A percentile compares a stretch with the other conserved stretches of the same genome.
phyloP scores from a whole-genome alignment of 2,329 filamentous ascomycete species.

The Ophiocordyceps polyrhachis-furcata region DNA sequence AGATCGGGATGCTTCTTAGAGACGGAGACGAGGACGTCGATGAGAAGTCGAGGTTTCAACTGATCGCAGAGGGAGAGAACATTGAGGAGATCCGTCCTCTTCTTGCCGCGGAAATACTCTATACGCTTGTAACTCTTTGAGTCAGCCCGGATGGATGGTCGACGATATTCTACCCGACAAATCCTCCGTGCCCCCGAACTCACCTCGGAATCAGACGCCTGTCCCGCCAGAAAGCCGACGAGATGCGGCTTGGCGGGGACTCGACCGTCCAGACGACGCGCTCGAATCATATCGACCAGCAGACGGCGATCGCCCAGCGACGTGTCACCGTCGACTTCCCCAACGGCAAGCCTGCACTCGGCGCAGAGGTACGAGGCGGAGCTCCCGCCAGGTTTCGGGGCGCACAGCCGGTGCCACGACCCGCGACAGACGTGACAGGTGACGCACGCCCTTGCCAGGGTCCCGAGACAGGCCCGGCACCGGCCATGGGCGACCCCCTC shows the following conservation, averaged over 20 bases:
- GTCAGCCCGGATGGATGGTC: too few relatives aligned
- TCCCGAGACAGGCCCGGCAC: conserved; percentile 5
- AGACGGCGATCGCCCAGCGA: conserved; percentile 4
- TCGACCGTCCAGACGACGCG: conserved; percentile 13
- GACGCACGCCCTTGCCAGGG: conserved; percentile 2
- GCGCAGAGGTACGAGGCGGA: conserved; percentile 5
- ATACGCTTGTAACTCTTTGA: conserved; percentile 10
- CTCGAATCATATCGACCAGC: conserved; percentile 14
- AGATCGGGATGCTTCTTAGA: conserved; percentile 22
- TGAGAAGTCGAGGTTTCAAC: conserved; percentile 20
- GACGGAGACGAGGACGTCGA: conserved; percentile 22
- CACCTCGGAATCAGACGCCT: conserved; percentile 16
- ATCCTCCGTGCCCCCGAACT: neutral
- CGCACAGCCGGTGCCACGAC: conserved; percentile 10
- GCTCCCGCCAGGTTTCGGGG: too few relatives aligned
- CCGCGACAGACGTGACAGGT: conserved; percentile 7
- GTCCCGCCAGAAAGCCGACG: conserved; percentile 19
- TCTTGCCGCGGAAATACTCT: conserved; percentile 19
- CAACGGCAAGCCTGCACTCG: conserved; percentile 3
- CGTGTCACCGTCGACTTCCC: neutral
- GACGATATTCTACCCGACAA: neutral
- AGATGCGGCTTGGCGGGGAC: conserved; percentile 16
- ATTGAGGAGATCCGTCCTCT: conserved; percentile 19
- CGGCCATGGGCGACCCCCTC: neutral
- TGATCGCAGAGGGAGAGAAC: conserved; percentile 22